Conservation (phyloP, 495 filamentous ascomycete genomes). For the Baudoinia panamericana region DNA sequence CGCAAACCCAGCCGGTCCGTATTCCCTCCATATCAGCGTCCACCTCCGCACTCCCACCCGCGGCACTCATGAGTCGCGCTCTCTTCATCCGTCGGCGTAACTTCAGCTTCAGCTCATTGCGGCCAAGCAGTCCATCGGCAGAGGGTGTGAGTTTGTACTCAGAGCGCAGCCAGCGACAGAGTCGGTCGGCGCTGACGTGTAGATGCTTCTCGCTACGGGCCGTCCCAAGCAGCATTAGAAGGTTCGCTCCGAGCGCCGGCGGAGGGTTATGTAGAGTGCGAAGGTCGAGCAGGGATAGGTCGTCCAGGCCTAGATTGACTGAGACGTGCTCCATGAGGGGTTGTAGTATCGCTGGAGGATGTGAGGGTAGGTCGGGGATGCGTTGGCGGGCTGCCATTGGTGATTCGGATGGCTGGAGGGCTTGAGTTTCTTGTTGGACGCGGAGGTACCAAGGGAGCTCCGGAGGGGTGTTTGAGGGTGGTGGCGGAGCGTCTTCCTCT, state of each 20-base stretch:
- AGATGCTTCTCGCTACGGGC: slow-evolving; percentile 87
- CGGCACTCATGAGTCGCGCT: slow-evolving; percentile 55
- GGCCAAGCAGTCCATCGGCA: slow-evolving; percentile 78
- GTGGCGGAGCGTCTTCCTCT: slow-evolving; percentile 1
- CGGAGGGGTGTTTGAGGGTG: neutral
- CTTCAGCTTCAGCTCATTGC: slow-evolving; percentile 83
- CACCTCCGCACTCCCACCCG: slow-evolving; percentile 38
- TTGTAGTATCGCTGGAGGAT: slow-evolving; percentile 58
- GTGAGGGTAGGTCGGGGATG: slow-evolving; percentile 62
- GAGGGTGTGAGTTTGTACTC: slow-evolving; percentile 51
- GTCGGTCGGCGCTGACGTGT: slow-evolving; percentile 77
- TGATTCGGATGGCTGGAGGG: slow-evolving; percentile 34
- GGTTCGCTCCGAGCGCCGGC: slow-evolving; percentile 69
- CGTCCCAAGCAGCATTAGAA: slow-evolving; percentile 89
- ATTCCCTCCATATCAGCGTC: slow-evolving; percentile 52
- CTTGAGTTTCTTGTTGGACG: slow-evolving; percentile 36
- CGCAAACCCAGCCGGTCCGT: slow-evolving; percentile 87
- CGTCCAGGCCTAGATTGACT: slow-evolving; percentile 69
- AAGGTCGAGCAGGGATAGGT: slow-evolving; percentile 64
- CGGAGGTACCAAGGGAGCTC: slow-evolving; percentile 79
- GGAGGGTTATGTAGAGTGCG: slow-evolving; percentile 74
- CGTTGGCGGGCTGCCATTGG: slow-evolving; percentile 47
- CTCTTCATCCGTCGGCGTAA: slow-evolving; percentile 65
- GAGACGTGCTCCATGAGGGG: slow-evolving; percentile 65
- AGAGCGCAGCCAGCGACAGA: slow-evolving; percentile 71